A percentile compares a stretch with the other conserved stretches of the same genome.
Conservation (phyloP, 163 green algal species). For the Botryococcus braunii region DNA sequence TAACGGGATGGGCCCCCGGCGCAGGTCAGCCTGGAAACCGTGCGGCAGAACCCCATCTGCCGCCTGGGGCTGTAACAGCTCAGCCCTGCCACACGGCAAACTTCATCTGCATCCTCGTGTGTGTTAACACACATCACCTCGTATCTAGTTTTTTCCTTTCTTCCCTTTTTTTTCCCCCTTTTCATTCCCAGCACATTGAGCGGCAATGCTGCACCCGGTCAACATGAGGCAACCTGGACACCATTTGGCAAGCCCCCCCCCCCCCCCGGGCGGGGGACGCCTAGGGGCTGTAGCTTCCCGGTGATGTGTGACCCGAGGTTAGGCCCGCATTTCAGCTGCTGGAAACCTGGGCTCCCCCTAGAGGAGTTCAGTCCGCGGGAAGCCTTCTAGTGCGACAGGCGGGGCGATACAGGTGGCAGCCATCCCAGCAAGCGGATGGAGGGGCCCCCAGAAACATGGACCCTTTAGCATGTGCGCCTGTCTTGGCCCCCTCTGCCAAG, state of each 20-base stretch:
- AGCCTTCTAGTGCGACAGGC: too few species aligned
- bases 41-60: slow-evolving; percentile 92
- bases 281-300: too few species aligned
- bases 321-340: too few species aligned
- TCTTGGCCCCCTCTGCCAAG: too few species aligned
- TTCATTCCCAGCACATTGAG: neutral
- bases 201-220: neutral
- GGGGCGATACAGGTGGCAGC: too few species aligned
- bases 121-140: neutral
- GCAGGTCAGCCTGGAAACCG: slow-evolving; percentile 71
- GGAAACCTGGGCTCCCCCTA: too few species aligned
- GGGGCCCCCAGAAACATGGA: too few species aligned
- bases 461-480: too few species aligned
- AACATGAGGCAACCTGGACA: neutral
- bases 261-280: too few species aligned
- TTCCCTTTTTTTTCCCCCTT: neutral
- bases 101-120: neutral
- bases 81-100: neutral
- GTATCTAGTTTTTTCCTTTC: neutral
- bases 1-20: neutral
- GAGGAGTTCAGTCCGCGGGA: too few species aligned
- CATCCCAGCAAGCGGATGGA: too few species aligned
- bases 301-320: too few species aligned
- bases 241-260: neutral
- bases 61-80: slow-evolving; percentile 71